phyloP scores from a whole-genome alignment of 139 green algal species.

The Monoraphidium neglectum region DNA sequence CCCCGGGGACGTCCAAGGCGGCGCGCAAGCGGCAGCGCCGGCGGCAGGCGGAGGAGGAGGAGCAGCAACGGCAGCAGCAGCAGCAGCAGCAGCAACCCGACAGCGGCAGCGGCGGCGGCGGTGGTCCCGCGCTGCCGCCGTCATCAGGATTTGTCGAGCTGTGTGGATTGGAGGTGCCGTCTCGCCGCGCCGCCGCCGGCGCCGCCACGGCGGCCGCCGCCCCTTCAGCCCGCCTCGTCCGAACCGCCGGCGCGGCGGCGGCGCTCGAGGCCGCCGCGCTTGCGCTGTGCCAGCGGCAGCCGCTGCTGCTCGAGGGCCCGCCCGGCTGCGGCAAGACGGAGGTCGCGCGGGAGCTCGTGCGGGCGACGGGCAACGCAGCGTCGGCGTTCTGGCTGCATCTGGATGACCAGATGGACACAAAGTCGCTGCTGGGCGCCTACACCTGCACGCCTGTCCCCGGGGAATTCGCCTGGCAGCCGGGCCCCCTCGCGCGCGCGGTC shows the following conservation, averaged over 20 bases:
- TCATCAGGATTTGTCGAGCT: conserved; percentile 54
- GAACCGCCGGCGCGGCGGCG: conserved; percentile 45
- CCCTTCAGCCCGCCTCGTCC: conserved; percentile 34
- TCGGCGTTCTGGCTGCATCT: conserved; percentile 70
- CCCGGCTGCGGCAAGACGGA: conserved; percentile 88
- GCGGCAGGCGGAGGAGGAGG: conserved; percentile 6
- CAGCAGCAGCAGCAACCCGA: neutral
- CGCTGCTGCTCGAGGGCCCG: conserved; percentile 90
- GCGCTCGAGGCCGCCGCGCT: conserved; percentile 72
- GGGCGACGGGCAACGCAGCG: conserved; percentile 70
- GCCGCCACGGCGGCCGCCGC: neutral
- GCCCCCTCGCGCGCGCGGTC: conserved; percentile 81
- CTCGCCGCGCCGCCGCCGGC: neutral
- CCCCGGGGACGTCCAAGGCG: neutral
- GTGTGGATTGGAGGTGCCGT: conserved; percentile 59
- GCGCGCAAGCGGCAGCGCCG: neutral
- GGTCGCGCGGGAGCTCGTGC: conserved; percentile 79
- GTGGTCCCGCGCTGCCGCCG: conserved; percentile 24
- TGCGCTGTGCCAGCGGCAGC: conserved; percentile 71
- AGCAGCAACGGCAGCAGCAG: neutral
- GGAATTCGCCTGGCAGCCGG: conserved; percentile 96
- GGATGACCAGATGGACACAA: conserved; percentile 96
- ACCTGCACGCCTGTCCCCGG: conserved; percentile 87
- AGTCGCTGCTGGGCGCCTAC: conserved; percentile 94
- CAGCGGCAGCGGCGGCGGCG: neutral